phyloP scores from a whole-genome alignment of 805 yeast species.

The Teunomyces atbi region DNA sequence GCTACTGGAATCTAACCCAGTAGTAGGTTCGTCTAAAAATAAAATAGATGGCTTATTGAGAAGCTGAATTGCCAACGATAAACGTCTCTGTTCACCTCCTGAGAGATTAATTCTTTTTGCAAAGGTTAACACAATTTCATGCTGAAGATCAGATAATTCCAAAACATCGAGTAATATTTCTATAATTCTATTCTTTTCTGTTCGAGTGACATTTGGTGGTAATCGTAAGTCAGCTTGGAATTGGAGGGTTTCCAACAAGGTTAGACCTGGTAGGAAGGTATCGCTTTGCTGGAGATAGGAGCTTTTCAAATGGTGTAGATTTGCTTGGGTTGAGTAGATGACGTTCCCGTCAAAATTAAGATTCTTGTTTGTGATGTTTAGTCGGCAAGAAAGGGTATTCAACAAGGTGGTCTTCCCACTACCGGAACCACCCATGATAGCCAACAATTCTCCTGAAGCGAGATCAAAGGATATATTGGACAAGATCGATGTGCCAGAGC shows the following conservation, averaged over 20 bases:
- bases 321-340: conserved; percentile 12
- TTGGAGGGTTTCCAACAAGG: conserved; percentile 20
- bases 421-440: conserved; percentile 30
- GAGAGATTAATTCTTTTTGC: conserved; percentile 18
- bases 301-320: conserved; percentile 18
- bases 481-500: conserved; percentile 10
- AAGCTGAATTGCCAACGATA: conserved; percentile 25
- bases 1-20: conserved; percentile 27
- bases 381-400: conserved; percentile 22
- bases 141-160: conserved; percentile 17
- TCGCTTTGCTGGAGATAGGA: conserved; percentile 25
- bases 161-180: conserved; percentile 17
- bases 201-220: conserved; percentile 11
- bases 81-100: conserved; percentile 27
- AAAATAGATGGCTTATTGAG: conserved; percentile 22
- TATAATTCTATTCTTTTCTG: conserved; percentile 15
- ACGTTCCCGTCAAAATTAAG: conserved; percentile 19
- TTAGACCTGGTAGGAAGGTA: conserved; percentile 23
- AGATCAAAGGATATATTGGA: conserved; percentile 21
- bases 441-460: conserved; percentile 19
- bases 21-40: conserved; percentile 28
- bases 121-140: conserved; percentile 19
- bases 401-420: conserved; percentile 27
- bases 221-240: conserved; percentile 25
- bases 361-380: conserved; percentile 14